Percentiles rank a stretch among this genome's conserved stretches.
Evolutionary conservation across 192 early-diverging fungal species (phyloP).

Genomic region (Backusella australiensis): DNA sequence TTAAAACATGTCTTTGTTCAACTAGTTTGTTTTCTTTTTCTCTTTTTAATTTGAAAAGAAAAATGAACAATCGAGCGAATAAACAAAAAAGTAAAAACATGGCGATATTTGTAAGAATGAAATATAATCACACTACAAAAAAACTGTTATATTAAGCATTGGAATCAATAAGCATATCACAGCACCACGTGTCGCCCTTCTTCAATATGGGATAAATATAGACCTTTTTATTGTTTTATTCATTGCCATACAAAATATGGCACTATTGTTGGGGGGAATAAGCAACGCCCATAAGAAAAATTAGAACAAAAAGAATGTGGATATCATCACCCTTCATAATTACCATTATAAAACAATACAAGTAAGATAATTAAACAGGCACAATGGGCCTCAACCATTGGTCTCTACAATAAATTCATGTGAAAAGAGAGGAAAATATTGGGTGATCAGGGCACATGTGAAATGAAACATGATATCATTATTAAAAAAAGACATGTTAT

Average conservation of each 20-base stretch:
- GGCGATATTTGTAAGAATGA: not conserved
- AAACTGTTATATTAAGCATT: not conserved
- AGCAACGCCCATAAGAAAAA: not conserved
- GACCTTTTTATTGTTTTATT: not conserved
- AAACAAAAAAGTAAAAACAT: not conserved
- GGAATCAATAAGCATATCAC: not conserved
- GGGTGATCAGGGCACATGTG: not conserved
- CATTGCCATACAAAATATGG: not conserved
- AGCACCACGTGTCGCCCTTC: not conserved
- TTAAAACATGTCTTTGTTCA: not conserved
- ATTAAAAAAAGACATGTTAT: conserved; percentile 9
- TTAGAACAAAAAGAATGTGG: not conserved
- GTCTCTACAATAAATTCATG: not conserved
- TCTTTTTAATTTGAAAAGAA: not conserved
- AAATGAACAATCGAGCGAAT: not conserved
- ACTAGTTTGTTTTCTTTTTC: not conserved
- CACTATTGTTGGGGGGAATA: not conserved
- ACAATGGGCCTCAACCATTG: not conserved
- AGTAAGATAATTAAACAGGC: not conserved
- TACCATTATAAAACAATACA: not conserved
- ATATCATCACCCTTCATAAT: not conserved
- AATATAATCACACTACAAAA: not conserved
- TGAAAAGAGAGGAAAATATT: not conserved
- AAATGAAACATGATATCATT: not conserved
- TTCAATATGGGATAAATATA: not conserved